A percentile compares a stretch with the other conserved stretches of the same genome.
Conservation (phyloP, 2,329 filamentous ascomycete genomes). For the Aspergillaceae sp. region DNA sequence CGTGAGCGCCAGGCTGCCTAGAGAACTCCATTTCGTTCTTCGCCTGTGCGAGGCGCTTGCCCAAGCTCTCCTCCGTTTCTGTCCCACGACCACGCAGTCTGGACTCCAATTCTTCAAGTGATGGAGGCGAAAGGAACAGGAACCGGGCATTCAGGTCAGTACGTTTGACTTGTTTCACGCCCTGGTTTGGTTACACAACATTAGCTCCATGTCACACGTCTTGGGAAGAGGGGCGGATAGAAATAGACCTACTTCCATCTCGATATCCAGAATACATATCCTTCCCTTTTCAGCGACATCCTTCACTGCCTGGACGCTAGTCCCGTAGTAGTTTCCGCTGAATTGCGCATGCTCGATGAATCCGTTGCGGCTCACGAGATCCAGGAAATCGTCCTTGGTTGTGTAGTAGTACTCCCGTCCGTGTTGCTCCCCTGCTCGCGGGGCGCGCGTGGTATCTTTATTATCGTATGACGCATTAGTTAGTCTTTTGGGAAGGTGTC, state of each 20-base stretch:
- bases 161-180: conserved; percentile 85
- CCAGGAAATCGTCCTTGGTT: conserved; percentile 56
- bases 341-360: conserved; percentile 88
- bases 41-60: conserved; percentile 62
- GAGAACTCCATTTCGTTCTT: conserved; percentile 66
- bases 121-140: conserved; percentile 77
- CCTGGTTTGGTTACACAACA: conserved; percentile 34
- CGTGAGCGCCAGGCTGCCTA: conserved; percentile 57
- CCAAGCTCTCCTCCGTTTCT: conserved; percentile 65
- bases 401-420: conserved; percentile 78
- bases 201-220: no score
- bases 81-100: conserved; percentile 67
- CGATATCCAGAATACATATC: conserved; percentile 83
- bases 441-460: conserved; percentile 67
- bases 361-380: conserved; percentile 57
- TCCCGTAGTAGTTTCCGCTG: conserved; percentile 79
- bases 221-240: not conserved
- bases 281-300: conserved; percentile 62
- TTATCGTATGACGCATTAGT: conserved; percentile 7
- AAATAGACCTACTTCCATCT: conserved; percentile 65
- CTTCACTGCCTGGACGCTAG: conserved; percentile 68
- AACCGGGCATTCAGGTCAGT: conserved; percentile 68
- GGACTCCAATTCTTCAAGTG: conserved; percentile 62
- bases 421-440: conserved; percentile 64
- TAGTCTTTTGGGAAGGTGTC: conserved; percentile 4